phyloP scores from a whole-genome alignment of 768 basidiomycete genomes.

The Boletus reticuloceps region DNA sequence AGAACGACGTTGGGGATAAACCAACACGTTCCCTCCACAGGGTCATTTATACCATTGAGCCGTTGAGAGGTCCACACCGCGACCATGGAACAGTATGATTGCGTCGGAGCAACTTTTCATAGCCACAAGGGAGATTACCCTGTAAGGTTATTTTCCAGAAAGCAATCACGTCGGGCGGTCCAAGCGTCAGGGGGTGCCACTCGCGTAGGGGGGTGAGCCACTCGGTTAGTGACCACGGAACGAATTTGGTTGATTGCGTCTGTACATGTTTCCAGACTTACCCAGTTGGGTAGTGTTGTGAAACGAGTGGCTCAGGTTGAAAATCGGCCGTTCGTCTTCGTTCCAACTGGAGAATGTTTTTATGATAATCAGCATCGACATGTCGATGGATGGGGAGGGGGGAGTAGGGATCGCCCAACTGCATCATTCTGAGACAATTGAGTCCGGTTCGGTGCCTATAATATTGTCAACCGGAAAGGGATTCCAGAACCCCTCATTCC shows the following conservation, averaged over 20 bases:
- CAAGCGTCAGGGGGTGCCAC: slow-evolving; percentile 16
- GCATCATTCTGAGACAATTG: slow-evolving; percentile 7
- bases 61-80: slow-evolving; percentile 3
- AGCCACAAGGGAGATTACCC: slow-evolving; percentile 9
- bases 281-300: neutral
- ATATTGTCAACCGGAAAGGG: too few species aligned
- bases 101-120: slow-evolving; percentile 19
- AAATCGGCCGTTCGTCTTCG: too few species aligned
- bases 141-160: slow-evolving; percentile 14
- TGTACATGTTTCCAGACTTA: slow-evolving; percentile 12
- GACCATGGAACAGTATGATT: slow-evolving; percentile 22
- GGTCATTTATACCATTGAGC: slow-evolving; percentile 19
- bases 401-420: neutral
- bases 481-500: too few species aligned
- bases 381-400: neutral
- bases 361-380: neutral
- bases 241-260: slow-evolving; percentile 23
- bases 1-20: neutral
- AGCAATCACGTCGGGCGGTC: slow-evolving; percentile 19
- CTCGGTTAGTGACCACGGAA: slow-evolving; percentile 17
- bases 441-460: neutral
- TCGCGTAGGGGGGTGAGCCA: slow-evolving; percentile 19
- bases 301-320: too few species aligned
- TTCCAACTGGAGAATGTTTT: neutral
- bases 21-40: neutral